Evolutionary conservation across 768 basidiomycete species (phyloP), one percentile per base, ranked within the genome.

Genomic region (Suillus fuscotomentosus): DNA sequence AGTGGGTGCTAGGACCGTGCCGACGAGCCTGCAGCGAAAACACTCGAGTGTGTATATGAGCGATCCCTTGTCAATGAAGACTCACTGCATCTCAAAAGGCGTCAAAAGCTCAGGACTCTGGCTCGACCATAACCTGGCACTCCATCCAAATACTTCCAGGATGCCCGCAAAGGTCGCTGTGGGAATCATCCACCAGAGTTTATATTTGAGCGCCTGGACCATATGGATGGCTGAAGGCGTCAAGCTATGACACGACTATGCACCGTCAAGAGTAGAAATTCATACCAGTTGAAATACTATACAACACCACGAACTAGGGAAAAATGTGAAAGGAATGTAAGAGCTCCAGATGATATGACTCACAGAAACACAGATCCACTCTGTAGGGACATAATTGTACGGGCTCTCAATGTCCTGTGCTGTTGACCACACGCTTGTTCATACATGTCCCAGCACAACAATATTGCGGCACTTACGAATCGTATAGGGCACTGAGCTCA

Each of bases 111-210:
- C 22, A 8, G 68, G 62, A 31, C 69, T 69, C 36, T 60, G 60
- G 43, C 76, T 81, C 8, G 82, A 84, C 86, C 84, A 88, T 5
- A 86, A 69, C 22, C 87, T 73, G 2, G 77, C 87, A 13, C 72
- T 67, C 88, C 88, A 89, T 0, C 87, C 88, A 3, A 83, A 65
- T 10, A 83, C 68, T 69, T 89, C 88, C 14, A 82, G 70, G 1
- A 82, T 15, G 8, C 84, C 85, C 57, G 82, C 79, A 1, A 85
- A 67, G 22, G 78, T 73, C 3, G 77, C 78, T 0, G 87, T 88
- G 0, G 81, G 80, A 53, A 85, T 38, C 11, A 87, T 67, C 81
- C 82, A 88, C 82, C 85, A 86, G 61, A 80, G 73, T 10, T 80
- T 78, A 67, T 74, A 83, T 47, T 72, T 73, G 1, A 78, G 59